Conservation (phyloP, 306 rosid genomes). For the Rubus parviflorus region DNA sequence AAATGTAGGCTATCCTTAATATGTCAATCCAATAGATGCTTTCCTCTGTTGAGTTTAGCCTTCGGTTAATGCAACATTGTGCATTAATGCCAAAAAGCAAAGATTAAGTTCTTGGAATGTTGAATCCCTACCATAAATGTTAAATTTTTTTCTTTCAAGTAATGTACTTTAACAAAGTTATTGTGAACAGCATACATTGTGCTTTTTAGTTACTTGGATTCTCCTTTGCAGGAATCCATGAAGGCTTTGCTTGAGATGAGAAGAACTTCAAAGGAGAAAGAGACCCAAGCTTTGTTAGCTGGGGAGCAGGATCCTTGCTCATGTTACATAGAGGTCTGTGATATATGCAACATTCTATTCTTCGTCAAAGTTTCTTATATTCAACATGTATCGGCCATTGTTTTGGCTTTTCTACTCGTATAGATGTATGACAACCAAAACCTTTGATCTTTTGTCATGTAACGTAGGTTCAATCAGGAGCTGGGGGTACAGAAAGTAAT, state of each 20-base stretch:
- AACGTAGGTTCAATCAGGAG: slow-evolving; percentile 90
- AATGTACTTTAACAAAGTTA: slow-evolving; percentile 14
- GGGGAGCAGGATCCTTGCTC: slow-evolving; percentile 86
- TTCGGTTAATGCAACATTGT: neutral
- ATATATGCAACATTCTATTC: slow-evolving; percentile 7
- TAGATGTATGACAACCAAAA: slow-evolving; percentile 9
- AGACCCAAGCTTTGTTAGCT: slow-evolving; percentile 84
- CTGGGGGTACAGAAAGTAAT: slow-evolving; percentile 98
- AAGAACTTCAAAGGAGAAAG: slow-evolving; percentile 74
- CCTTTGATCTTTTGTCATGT: slow-evolving; percentile 20
- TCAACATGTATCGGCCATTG: slow-evolving; percentile 9
- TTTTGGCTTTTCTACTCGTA: slow-evolving; percentile 12
- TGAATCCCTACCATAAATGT: neutral
- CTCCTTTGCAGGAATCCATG: slow-evolving; percentile 66
- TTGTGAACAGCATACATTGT: slow-evolving; percentile 10
- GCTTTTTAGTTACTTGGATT: slow-evolving; percentile 29
- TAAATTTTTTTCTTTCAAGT: neutral
- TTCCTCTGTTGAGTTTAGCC: neutral
- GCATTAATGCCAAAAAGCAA: neutral
- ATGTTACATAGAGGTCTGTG: slow-evolving; percentile 84
- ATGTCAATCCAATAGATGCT: neutral
- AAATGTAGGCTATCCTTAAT: too few species aligned
- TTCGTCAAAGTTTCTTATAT: slow-evolving; percentile 2
- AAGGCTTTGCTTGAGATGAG: slow-evolving; percentile 71
- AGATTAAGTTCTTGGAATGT: neutral